phyloP scores from a whole-genome alignment of 768 basidiomycete species.

The Pleurotus citrinopileatus region DNA sequence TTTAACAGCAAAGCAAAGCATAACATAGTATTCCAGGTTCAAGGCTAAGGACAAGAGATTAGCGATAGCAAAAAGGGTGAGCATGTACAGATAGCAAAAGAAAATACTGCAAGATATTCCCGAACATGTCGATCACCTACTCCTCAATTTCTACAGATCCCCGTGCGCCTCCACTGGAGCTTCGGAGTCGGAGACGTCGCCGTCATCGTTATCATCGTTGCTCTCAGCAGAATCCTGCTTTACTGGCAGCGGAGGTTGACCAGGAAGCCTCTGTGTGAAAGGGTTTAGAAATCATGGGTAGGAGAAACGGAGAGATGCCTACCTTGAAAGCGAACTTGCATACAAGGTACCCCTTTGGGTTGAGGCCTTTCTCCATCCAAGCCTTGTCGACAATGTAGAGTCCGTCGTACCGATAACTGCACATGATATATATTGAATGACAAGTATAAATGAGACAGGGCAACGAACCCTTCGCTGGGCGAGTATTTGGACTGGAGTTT shows the following conservation, averaged over 20 bases:
- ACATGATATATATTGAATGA: not conserved
- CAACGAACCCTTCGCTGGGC: constrained; percentile 67
- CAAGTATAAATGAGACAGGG: not conserved
- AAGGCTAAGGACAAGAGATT: too few species aligned
- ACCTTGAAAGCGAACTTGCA: constrained; percentile 89
- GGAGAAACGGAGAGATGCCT: not conserved
- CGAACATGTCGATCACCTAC: too few species aligned
- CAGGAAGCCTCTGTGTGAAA: constrained; percentile 44
- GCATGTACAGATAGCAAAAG: too few species aligned
- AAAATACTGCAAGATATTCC: too few species aligned
- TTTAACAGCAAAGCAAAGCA: too few species aligned
- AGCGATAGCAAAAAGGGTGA: too few species aligned
- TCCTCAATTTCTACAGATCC: too few species aligned
- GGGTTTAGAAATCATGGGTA: not conserved
- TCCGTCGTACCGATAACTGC: constrained; percentile 90
- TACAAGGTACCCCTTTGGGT: constrained; percentile 67
- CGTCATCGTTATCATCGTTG: constrained; percentile 11
- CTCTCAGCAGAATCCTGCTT: constrained; percentile 20
- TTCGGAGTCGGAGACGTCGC: not conserved
- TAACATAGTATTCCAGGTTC: too few species aligned
- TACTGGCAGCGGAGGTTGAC: constrained; percentile 50
- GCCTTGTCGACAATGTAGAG: constrained; percentile 79
- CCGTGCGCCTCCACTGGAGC: too few species aligned
- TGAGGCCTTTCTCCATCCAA: constrained; percentile 73
- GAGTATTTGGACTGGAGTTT: constrained; percentile 73